These are phyloP conservation scores for Seiridium cupressi DNA, from an alignment of 2,329 filamentous ascomycete species.

Conservation along the genomic window DNA sequence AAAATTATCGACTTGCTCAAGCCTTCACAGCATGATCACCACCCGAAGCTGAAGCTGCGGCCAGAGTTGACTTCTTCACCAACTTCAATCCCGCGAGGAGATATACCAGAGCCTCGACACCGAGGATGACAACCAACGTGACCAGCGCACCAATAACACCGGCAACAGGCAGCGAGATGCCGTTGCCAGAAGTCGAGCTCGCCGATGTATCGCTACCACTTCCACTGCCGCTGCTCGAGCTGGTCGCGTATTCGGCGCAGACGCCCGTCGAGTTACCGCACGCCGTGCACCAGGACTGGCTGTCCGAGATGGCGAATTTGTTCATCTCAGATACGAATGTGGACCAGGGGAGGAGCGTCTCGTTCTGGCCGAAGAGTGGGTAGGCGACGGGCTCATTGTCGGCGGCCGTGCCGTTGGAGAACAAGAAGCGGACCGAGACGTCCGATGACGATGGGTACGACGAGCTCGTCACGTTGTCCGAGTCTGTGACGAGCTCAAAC, in stretches of 20 bases:
- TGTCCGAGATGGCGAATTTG: conserved; percentile 65
- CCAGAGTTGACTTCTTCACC: conserved; percentile 44
- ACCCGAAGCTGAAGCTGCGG: conserved; percentile 9
- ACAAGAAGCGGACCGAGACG: conserved; percentile 59
- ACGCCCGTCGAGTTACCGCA: conserved; percentile 72
- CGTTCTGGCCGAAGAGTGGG: conserved; percentile 58
- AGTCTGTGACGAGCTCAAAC: conserved; percentile 65
- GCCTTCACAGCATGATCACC: conserved; percentile 5
- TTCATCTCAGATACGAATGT: conserved; percentile 64
- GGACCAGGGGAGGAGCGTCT: conserved; percentile 61
- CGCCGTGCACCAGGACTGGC: conserved; percentile 67
- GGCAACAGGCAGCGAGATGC: conserved; percentile 69
- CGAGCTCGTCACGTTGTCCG: conserved; percentile 40
- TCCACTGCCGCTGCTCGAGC: conserved; percentile 8
- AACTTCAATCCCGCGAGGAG: conserved; percentile 42
- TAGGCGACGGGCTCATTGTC: conserved; percentile 49
- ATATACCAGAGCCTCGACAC: conserved; percentile 41
- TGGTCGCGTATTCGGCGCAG: conserved; percentile 49
- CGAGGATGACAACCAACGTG: conserved; percentile 49
- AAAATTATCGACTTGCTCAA: not conserved
- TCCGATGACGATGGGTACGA: conserved; percentile 48
- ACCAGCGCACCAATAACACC: conserved; percentile 79
- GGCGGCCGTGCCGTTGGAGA: conserved; percentile 56
- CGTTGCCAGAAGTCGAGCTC: conserved; percentile 25
- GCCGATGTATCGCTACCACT: conserved; percentile 18